Base-by-base conservation (phyloP, 2,329 filamentous ascomycete species). In the Sordariomycetes sp. region DNA sequence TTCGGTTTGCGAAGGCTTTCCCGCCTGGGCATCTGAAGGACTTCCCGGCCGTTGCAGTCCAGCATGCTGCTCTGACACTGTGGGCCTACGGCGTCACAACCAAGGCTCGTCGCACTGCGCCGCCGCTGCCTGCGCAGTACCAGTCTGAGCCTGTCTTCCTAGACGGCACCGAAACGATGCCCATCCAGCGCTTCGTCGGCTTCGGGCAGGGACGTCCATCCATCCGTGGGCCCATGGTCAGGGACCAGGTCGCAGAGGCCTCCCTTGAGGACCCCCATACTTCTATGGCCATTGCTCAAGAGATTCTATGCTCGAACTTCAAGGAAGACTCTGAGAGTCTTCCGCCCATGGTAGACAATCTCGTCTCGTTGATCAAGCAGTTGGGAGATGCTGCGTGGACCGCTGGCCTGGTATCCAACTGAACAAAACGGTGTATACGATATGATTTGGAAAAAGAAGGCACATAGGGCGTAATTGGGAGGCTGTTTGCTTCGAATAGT, bases 11-110 rank as follows among this genome's bases (percentile, higher is more conserved):
- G 3, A 71, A 68, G 45, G 39, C 57, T 31, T 70, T 79, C 31
- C 66, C 73, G 0, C 50, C 58, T 2, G 64, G 67, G 0, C 62
- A 70, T 9, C 53, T 84, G 4, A 71, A 74, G 28, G 75, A 80
- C 41, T 84, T 85, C 49, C 72, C 75, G 40, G 78, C 79, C 1
- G 72, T 85, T 6, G 75, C 72, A 0, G 68, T 84, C 1, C 82
- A 84, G 47, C 80, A 85, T 48, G 79, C 77, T 4, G 68, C 71
- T 10, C 59, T 86, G 5, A 72, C 75, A 1, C 59, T 86, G 26
- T 86, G 82, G 82, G 71, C 72, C 0, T 83, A 80, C 43, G 77
- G 79, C 1, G 70, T 84, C 1, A 63, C 79, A 6, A 64, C 58
- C 15, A 55, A 59, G 40, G 64, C 69, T 11, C 50, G 46, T 32